Evolutionary conservation across 305 asterid species (phyloP).

Genomic region (Fraxinus latifolia): DNA sequence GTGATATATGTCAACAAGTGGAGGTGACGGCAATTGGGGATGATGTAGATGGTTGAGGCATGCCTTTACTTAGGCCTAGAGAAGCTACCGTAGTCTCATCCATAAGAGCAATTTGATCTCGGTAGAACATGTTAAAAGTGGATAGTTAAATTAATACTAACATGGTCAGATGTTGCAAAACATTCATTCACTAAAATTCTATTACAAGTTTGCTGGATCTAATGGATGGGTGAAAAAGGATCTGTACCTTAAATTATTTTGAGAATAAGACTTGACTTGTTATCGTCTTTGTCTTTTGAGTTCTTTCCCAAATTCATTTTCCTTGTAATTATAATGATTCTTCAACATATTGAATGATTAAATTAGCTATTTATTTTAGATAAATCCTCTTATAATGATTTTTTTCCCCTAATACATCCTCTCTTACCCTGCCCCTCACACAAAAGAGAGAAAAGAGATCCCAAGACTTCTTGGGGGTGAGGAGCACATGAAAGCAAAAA

Average conservation of each 20-base stretch:
- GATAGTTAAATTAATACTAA: background rate
- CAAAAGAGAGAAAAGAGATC: background rate
- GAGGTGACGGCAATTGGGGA: background rate
- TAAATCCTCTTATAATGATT: background rate
- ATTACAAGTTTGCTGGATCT: background rate
- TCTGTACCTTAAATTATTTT: background rate
- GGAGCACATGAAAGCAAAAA: background rate
- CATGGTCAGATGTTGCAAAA: background rate
- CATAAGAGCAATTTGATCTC: background rate
- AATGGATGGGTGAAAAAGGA: background rate
- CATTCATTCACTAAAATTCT: background rate
- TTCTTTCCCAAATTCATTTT: background rate
- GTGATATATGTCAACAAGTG: background rate
- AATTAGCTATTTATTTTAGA: background rate
- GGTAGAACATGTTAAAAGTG: background rate
- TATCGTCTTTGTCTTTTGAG: background rate
- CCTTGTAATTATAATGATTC: background rate
- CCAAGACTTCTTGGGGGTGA: background rate
- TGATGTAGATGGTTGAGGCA: background rate
- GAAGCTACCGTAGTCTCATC: background rate
- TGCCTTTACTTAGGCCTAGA: background rate
- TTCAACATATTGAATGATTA: background rate
- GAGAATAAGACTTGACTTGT: background rate
- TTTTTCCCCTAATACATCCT: background rate
- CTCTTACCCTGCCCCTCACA: background rate